Evolutionary conservation across 129 eudicot genomes (phyloP).

Genomic region (Ambrosia artemisiifolia): DNA sequence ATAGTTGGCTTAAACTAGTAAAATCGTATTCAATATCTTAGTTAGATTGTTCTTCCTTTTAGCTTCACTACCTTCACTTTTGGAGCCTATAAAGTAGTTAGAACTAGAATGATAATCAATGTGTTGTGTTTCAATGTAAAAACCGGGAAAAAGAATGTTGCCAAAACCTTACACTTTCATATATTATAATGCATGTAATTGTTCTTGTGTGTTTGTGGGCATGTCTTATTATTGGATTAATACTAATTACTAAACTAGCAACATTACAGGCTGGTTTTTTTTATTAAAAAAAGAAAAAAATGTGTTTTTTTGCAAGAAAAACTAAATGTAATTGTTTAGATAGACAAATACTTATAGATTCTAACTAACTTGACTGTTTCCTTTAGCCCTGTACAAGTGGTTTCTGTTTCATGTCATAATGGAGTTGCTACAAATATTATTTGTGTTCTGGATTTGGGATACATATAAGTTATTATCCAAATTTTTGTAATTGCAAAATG

Average conservation of each 20-base stretch:
- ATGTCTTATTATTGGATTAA: slow-evolving; percentile 77
- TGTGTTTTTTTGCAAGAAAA: neutral
- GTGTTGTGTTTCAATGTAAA: neutral
- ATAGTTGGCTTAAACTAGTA: too few relatives aligned
- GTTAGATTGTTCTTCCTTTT: slow-evolving; percentile 74
- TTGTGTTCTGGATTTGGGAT: too few relatives aligned
- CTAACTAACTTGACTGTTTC: slow-evolving; percentile 1
- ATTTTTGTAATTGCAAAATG: too few relatives aligned
- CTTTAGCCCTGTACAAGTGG: slow-evolving; percentile 82
- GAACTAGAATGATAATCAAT: slow-evolving; percentile 49
- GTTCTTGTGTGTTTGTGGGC: slow-evolving; percentile 85
- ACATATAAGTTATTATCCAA: too few relatives aligned
- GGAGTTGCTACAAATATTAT: too few relatives aligned
- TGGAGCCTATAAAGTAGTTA: slow-evolving; percentile 70
- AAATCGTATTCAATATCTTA: too few relatives aligned
- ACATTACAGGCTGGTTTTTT: slow-evolving; percentile 54
- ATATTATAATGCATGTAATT: slow-evolving; percentile 51
- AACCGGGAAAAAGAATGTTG: neutral
- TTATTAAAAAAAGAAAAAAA: too few relatives aligned
- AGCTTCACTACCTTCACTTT: slow-evolving; percentile 78
- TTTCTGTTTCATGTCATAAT: too few relatives aligned
- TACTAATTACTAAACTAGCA: slow-evolving; percentile 85
- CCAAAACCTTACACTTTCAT: slow-evolving; percentile 11
- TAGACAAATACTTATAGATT: neutral
- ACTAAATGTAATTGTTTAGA: neutral